Base-by-base conservation (phyloP, 225 moss, liverwort and hornwort species). In the Pseudisothecium myosuroides region DNA sequence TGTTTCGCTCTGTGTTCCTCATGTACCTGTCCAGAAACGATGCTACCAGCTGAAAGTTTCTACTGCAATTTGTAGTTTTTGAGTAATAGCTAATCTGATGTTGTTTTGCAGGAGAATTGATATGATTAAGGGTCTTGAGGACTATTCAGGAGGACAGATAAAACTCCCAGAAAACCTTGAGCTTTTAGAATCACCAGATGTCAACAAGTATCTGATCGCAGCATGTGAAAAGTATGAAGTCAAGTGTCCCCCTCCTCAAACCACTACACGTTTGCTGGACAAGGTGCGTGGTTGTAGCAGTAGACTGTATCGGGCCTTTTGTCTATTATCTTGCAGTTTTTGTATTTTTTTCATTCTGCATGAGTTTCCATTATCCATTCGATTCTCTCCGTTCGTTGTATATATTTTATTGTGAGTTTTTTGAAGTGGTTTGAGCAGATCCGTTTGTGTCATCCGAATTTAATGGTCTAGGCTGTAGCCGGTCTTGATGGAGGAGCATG, bases 211-310 rank as follows among this genome's bases (percentile, higher is more conserved):
- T 92, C 85, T 97, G 68, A 90, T 92, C 78, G 92, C 89, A 82
- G 89, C 86, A 43, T 95, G 95, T 83, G 93, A 92, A 55, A 55
- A 60, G 92, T 88, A 93, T 85, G 96, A 95, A 64, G 92, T 98
- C 54, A 96, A 96, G 87, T 98, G 96, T 89, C 96, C 96, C 32
- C 98, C 97, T 83, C 98, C 98, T 87, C 95, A 95, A 80, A 97
- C 98, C 76, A 96, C 97, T 8, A 94, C 96, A 79, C 97, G 97
- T 65, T 91, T 96, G 81, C 95, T 98, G 76, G 98, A 97, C 89
- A 97, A 98, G 96, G 96, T 96, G 31, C 43, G 72, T 78, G 39
- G 26, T 84, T 13, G 26, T n/a, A 71, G 47, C 43, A 82, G 26
- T 73, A 31, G 62, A 41, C 43, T 64, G 47, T 49, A 59, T 36